Conservation (phyloP, 2,329 filamentous ascomycete species). For the Aspergillus versicolor region DNA sequence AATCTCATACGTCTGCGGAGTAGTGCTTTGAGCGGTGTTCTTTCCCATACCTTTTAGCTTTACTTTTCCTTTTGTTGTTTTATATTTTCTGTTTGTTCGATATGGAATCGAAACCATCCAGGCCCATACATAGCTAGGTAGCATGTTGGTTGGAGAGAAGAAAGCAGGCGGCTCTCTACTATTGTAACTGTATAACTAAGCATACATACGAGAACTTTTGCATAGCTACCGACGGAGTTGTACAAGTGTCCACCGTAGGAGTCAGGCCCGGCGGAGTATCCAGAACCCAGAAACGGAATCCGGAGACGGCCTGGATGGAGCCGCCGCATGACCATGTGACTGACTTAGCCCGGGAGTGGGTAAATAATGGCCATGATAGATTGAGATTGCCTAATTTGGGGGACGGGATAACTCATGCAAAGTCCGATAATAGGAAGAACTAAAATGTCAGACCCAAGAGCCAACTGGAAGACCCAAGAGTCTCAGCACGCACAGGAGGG, state of each 20-base stretch:
- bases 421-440: neutral
- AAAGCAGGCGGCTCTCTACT: neutral
- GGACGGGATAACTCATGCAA: neutral
- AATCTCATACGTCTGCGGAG: constrained; percentile 20
- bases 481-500: no score
- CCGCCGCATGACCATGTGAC: neutral
- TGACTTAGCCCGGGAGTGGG: neutral
- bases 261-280: neutral
- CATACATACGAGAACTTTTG: neutral
- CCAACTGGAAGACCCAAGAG: no score
- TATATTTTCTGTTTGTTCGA: neutral
- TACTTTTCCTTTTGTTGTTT: constrained; percentile 1
- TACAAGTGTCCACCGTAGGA: no score
- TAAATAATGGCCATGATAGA: no score
- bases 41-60: neutral
- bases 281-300: neutral
- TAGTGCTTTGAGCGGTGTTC: constrained; percentile 14
- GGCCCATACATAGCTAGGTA: constrained; percentile 7
- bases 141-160: constrained; percentile 3
- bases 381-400: neutral
- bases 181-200: constrained; percentile 2
- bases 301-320: neutral
- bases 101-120: neutral
- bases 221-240: neutral
- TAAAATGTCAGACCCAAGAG: neutral